Conservation (phyloP, 2,329 filamentous ascomycete species). For the Penicillium sp. region DNA sequence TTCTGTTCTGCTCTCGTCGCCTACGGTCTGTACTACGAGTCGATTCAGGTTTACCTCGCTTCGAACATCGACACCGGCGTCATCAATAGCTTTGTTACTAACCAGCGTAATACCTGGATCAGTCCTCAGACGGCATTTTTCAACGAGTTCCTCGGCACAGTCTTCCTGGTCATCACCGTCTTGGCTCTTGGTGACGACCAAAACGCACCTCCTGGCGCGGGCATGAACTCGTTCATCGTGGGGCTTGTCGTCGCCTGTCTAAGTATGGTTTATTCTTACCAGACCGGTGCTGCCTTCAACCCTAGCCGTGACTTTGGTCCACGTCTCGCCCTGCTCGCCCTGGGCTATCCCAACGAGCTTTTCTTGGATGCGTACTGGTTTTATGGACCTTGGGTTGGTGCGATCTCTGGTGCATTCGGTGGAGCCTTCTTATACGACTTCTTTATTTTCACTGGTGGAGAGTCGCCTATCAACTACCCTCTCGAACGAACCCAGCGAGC, state of each 20-base stretch:
- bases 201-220: slow-evolving; percentile 48
- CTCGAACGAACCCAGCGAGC: slow-evolving; percentile 41
- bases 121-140: slow-evolving; percentile 42
- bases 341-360: slow-evolving; percentile 44
- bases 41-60: slow-evolving; percentile 34
- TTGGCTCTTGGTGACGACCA: slow-evolving; percentile 47
- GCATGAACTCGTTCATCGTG: slow-evolving; percentile 50
- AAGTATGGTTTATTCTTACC: slow-evolving; percentile 41
- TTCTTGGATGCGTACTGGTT: slow-evolving; percentile 47
- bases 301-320: slow-evolving; percentile 51
- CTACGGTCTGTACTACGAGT: slow-evolving; percentile 41
- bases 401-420: slow-evolving; percentile 38
- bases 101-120: slow-evolving; percentile 40
- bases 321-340: slow-evolving; percentile 42
- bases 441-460: slow-evolving; percentile 49
- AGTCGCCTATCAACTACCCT: slow-evolving; percentile 51
- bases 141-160: slow-evolving; percentile 46
- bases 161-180: slow-evolving; percentile 41
- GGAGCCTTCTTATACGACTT: slow-evolving; percentile 51
- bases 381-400: slow-evolving; percentile 44
- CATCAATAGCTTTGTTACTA: slow-evolving; percentile 44
- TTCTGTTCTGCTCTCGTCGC: slow-evolving; percentile 49
- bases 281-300: slow-evolving; percentile 49
- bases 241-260: slow-evolving; percentile 40
- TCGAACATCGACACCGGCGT: slow-evolving; percentile 27